Conservation (phyloP, 306 rosid genomes). For the Prunus davidiana region DNA sequence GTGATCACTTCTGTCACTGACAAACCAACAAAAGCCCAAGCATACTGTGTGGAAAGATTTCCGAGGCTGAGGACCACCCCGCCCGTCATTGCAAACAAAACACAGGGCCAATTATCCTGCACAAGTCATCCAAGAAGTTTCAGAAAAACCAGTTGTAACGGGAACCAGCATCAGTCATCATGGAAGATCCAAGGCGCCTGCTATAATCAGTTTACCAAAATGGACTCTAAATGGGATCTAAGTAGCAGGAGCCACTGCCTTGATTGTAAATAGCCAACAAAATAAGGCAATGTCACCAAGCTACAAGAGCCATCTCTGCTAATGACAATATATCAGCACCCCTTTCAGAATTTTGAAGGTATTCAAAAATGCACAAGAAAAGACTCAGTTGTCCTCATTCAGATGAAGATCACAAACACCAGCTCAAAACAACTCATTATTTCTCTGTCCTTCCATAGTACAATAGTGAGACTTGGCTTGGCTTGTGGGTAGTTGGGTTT, state of each 20-base stretch:
- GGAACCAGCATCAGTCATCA: neutral
- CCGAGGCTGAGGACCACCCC: slow-evolving; percentile 82
- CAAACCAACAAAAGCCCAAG: slow-evolving; percentile 87
- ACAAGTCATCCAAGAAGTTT: slow-evolving; percentile 13
- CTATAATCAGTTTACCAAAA: too few species aligned
- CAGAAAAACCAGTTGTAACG: neutral
- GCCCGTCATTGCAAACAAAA: slow-evolving; percentile 82
- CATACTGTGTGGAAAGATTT: slow-evolving; percentile 78
- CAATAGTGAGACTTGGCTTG: neutral
- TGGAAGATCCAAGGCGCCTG: neutral
- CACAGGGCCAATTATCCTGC: slow-evolving; percentile 85
- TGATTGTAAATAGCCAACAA: too few species aligned
- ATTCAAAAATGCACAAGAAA: too few species aligned
- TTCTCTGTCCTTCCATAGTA: neutral
- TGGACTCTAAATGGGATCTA: too few species aligned
- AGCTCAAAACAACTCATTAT: too few species aligned
- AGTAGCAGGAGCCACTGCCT: too few species aligned
- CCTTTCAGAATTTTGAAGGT: too few species aligned
- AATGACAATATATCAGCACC: too few species aligned
- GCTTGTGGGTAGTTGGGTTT: neutral
- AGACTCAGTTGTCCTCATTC: too few species aligned
- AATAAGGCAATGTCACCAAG: too few species aligned
- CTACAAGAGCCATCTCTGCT: too few species aligned
- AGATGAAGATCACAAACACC: too few species aligned
- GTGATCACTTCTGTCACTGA: slow-evolving; percentile 83